These are phyloP conservation scores for Lentinula aciculospora DNA, from an alignment of 768 basidiomycete genomes.

Conservation along the genomic window DNA sequence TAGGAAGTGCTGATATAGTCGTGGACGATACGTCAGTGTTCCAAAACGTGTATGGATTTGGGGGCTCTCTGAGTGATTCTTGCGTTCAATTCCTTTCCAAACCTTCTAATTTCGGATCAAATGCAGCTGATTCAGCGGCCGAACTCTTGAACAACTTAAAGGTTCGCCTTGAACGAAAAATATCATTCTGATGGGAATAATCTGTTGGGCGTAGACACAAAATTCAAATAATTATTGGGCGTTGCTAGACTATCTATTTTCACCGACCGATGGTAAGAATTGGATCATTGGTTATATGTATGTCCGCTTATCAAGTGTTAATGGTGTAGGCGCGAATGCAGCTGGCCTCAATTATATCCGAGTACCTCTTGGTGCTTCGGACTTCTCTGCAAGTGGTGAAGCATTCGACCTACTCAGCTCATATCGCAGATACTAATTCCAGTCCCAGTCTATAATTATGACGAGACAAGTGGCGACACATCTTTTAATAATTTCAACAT, in stretches of 20 bases:
- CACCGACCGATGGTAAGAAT: constrained; percentile 44
- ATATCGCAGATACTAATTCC: not conserved
- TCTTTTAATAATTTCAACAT: constrained; percentile 54
- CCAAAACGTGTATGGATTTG: constrained; percentile 65
- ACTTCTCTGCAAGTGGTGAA: constrained; percentile 59
- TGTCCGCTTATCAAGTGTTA: not conserved
- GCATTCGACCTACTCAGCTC: not conserved
- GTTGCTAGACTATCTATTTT: constrained; percentile 54
- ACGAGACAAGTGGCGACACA: constrained; percentile 57
- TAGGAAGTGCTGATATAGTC: constrained; percentile 57
- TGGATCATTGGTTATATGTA: not conserved
- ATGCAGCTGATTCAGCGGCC: constrained; percentile 70
- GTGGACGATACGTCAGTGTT: constrained; percentile 49
- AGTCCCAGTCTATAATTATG: constrained; percentile 53
- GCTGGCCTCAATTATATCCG: constrained; percentile 70
- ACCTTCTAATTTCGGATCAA: not conserved
- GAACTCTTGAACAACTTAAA: constrained; percentile 57
- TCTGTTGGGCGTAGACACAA: constrained; percentile 32
- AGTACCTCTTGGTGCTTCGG: constrained; percentile 66
- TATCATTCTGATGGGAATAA: not conserved
- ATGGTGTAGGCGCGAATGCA: constrained; percentile 28
- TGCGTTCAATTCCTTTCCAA: constrained; percentile 8
- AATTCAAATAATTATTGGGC: constrained; percentile 55
- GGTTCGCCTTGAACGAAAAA: constrained; percentile 27
- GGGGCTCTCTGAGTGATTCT: constrained; percentile 52